Percentiles rank a stretch among this genome's conserved stretches.
Evolutionary conservation across 2,329 filamentous ascomycete species (phyloP).

Genomic region (Corniculantispora saksenae): DNA sequence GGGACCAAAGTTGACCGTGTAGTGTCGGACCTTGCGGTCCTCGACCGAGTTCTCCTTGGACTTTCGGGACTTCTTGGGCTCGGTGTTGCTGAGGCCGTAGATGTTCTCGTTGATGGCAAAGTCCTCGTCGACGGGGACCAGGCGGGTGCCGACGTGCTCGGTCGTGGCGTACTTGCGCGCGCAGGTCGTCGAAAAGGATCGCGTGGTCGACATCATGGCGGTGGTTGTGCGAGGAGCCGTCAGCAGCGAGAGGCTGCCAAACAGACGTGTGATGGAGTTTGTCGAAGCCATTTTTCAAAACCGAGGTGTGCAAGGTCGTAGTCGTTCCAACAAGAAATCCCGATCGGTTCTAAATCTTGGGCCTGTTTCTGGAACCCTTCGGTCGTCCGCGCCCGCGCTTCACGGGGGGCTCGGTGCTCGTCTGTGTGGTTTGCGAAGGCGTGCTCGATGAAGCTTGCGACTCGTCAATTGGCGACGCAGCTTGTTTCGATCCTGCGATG

Average conservation of each 20-base stretch:
- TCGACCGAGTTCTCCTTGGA: constrained; percentile 50
- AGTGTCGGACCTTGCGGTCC: constrained; percentile 90
- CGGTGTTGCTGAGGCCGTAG: constrained; percentile 47
- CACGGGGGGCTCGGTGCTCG: not conserved
- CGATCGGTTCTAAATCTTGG: not conserved
- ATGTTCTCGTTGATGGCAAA: constrained; percentile 57
- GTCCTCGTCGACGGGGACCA: constrained; percentile 65
- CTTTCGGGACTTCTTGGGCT: constrained; percentile 46
- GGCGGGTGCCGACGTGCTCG: constrained; percentile 53
- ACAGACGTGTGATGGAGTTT: constrained; percentile 33
- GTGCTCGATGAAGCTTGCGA: too few species aligned
- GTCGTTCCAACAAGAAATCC: too few species aligned
- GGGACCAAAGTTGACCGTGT: constrained; percentile 98
- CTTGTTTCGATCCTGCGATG: too few species aligned
- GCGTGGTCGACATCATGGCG: constrained; percentile 21
- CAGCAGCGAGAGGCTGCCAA: constrained; percentile 27
- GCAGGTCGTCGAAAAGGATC: constrained; percentile 50
- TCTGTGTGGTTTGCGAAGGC: too few species aligned
- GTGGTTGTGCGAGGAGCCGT: constrained; percentile 15
- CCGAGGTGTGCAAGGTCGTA: too few species aligned
- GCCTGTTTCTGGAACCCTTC: constrained; percentile 3
- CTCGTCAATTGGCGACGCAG: too few species aligned
- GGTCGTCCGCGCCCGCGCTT: constrained; percentile 12
- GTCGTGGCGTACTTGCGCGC: constrained; percentile 64
- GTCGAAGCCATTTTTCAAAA: constrained; percentile 30